phyloP scores from a whole-genome alignment of 345 rosid genomes.

The Ceriops zippeliana region DNA sequence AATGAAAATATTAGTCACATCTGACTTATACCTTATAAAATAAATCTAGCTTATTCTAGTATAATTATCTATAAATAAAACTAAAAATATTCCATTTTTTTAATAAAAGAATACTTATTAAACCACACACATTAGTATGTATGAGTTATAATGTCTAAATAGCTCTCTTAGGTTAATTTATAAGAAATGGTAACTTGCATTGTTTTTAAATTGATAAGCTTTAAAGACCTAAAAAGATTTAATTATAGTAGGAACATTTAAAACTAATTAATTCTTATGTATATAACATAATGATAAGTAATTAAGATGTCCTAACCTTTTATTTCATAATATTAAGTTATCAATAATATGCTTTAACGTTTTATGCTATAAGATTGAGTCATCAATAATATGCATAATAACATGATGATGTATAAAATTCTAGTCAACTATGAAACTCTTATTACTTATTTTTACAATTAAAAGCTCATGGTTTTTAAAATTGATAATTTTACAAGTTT shows the following conservation, averaged over 20 bases:
- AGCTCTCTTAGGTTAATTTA: too few species aligned
- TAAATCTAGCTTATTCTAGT: background rate
- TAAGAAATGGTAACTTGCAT: too few species aligned
- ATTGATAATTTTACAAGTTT: background rate
- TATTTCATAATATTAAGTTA: background rate
- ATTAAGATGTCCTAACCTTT: background rate
- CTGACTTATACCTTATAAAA: background rate
- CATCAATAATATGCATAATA: too few species aligned
- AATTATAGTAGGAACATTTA: background rate
- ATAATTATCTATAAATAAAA: background rate
- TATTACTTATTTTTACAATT: background rate
- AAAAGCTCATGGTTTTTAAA: background rate
- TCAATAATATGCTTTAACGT: background rate
- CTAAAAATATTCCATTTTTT: fast-evolving
- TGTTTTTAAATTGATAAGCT: constrained; percentile 2
- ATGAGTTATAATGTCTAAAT: background rate
- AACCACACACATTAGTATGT: background rate
- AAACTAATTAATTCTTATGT: background rate
- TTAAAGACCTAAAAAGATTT: background rate
- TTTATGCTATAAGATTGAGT: background rate
- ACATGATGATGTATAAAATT: background rate
- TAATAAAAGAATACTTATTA: background rate
- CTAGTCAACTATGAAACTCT: background rate
- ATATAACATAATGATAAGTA: background rate
- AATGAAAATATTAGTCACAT: background rate